Evolutionary conservation across 139 green algal genomes (phyloP), one percentile per base, ranked within the genome.

Genomic region (Gonium pectorale): DNA sequence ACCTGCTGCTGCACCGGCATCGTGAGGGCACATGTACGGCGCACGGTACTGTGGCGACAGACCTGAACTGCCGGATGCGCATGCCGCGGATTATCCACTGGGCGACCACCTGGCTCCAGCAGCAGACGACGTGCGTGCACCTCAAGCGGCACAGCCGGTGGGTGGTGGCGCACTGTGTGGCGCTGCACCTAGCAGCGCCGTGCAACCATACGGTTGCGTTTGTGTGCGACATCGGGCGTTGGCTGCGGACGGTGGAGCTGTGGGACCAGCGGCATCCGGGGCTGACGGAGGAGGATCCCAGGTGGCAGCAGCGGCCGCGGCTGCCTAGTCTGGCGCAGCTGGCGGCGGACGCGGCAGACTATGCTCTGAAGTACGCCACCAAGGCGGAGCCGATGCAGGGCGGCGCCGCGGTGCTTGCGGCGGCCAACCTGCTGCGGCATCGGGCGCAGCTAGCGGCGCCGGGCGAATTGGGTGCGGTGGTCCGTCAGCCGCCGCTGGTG

Each of bases 131-230:
- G n/a, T n/a, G n/a, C 8, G 64, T 71, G 64, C 64, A 71, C 37
- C 37, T 71, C 35, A 71, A 71, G 64, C 64, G 64, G 29, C 49
- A 71, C 64, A 29, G 64, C 64, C 35, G 19, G 3, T 31, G 8
- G 64, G 4, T 71, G 15, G 64, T 71, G 15, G 64, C 64, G 13
- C 64, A 71, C 64, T n/a, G 46, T 7, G 33, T 40, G 22, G 33
- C 64, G 64, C 64, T 71, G 35, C 64, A 51, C 35, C 64, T 71
- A 9, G 64, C 64, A 3, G 8, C 35, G 35, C 64, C 64, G 3
- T 71, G 64, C 64, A 71, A 71, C 37, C 64, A 71, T 15, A 71
- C 64, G 35, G 33, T 71, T 6, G 35, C 64, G 35, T 49, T 71
- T 29, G 22, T 35, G 4, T 27, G 22, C 8, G 64, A 71, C 19